phyloP scores from a whole-genome alignment of 1,284 basidiomycete species.

The Hortiboletus rubellus region DNA sequence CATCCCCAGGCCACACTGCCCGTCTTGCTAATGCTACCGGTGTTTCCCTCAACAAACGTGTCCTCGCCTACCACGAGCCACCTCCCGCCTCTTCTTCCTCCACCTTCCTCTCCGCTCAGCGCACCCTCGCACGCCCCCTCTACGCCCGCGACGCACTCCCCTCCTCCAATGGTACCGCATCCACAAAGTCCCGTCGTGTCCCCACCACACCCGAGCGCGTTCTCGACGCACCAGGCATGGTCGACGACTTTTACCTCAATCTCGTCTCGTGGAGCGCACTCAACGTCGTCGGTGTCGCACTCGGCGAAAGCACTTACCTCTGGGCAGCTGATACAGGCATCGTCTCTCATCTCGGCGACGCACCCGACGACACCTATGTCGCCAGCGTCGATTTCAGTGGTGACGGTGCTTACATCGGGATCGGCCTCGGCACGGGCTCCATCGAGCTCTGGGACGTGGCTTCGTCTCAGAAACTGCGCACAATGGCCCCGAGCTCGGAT shows the following conservation, averaged over 20 bases:
- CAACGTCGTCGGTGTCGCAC: slow-evolving; percentile 87
- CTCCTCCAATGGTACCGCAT: slow-evolving; percentile 58
- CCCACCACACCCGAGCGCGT: slow-evolving; percentile 86
- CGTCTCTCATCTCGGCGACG: slow-evolving; percentile 77
- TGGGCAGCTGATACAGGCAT: slow-evolving; percentile 93
- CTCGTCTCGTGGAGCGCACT: slow-evolving; percentile 86
- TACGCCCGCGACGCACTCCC: slow-evolving; percentile 65
- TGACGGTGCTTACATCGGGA: slow-evolving; percentile 85
- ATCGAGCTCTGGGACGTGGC: slow-evolving; percentile 98
- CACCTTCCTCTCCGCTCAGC: slow-evolving; percentile 66
- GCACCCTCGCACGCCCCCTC: slow-evolving; percentile 70
- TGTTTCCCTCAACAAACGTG: slow-evolving; percentile 69
- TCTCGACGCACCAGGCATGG: slow-evolving; percentile 92
- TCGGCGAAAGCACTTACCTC: slow-evolving; percentile 81
- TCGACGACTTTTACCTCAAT: slow-evolving; percentile 98
- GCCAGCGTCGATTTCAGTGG: slow-evolving; percentile 84
- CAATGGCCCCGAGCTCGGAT: slow-evolving; percentile 61
- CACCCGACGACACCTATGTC: slow-evolving; percentile 72
- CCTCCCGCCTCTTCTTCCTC: slow-evolving; percentile 71
- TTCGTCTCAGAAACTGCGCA: slow-evolving; percentile 76
- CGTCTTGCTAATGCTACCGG: slow-evolving; percentile 73
- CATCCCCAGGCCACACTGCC: slow-evolving; percentile 73
- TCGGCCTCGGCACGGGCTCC: slow-evolving; percentile 83
- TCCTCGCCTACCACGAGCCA: slow-evolving; percentile 76
- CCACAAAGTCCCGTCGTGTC: slow-evolving; percentile 75